Conservation (phyloP, 192 early-diverging fungal genomes). For the Coemansia sp. region DNA sequence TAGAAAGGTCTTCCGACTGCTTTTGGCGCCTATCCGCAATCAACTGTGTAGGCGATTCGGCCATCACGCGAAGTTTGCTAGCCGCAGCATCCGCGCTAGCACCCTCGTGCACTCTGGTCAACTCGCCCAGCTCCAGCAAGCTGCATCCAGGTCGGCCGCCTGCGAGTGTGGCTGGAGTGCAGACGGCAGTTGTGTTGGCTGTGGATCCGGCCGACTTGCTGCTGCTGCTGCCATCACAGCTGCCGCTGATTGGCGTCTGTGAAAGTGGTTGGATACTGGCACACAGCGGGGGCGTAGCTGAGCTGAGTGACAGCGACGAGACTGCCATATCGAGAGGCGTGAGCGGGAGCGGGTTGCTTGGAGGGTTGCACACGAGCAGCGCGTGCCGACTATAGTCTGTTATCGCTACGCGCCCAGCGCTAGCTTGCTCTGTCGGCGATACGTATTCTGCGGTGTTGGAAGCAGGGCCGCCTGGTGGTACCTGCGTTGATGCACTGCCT, state of each 20-base stretch:
- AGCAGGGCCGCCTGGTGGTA: neutral
- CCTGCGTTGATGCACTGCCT: conserved; percentile 5
- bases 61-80: neutral
- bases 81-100: neutral
- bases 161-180: conserved; percentile 22
- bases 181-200: conserved; percentile 25
- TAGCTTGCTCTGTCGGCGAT: neutral
- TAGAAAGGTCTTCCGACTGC: neutral
- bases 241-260: conserved; percentile 17
- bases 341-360: conserved; percentile 33
- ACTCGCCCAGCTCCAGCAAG: conserved; percentile 1
- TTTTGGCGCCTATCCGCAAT: conserved; percentile 8
- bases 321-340: conserved; percentile 30
- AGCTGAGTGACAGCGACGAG: conserved; percentile 1
- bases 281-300: conserved; percentile 1
- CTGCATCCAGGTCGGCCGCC: neutral
- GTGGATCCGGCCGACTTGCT: conserved; percentile 16
- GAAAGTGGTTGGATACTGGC: conserved; percentile 7
- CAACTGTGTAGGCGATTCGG: conserved; percentile 31
- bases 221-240: conserved; percentile 11
- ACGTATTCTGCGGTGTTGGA: neutral
- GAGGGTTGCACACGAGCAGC: conserved; percentile 39
- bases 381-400: conserved; percentile 1
- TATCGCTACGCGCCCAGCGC: neutral
- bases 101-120: conserved; percentile 2